These are phyloP conservation scores for Neurospora cerealis DNA, from an alignment of 495 filamentous ascomycete genomes.

Conservation along the genomic window DNA sequence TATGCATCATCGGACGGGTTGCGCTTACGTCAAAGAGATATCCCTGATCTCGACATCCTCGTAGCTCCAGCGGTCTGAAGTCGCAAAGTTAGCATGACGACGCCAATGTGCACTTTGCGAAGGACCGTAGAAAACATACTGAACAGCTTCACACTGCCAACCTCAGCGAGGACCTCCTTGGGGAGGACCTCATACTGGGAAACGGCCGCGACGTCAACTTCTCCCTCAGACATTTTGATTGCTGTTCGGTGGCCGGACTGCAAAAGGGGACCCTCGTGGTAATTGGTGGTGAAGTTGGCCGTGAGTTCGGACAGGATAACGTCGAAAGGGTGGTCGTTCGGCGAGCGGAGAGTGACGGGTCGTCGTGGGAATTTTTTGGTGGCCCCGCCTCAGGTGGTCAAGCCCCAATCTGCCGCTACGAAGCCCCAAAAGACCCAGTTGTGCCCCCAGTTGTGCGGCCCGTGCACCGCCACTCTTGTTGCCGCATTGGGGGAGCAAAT, in stretches of 20 bases:
- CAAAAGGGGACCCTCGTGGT: not conserved
- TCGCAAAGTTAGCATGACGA: slow-evolving; percentile 20
- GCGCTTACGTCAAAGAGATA: slow-evolving; percentile 95
- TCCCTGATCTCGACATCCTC: slow-evolving; percentile 99
- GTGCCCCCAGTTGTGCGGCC: not conserved
- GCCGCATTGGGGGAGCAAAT: slow-evolving; percentile 3
- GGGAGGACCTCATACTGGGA: slow-evolving; percentile 72
- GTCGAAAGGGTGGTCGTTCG: not conserved
- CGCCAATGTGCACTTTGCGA: slow-evolving; percentile 20
- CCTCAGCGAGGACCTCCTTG: slow-evolving; percentile 84
- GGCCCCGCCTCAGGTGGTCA: slow-evolving; percentile 22
- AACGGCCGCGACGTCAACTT: slow-evolving; percentile 81
- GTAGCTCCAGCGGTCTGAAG: slow-evolving; percentile 56
- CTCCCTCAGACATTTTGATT: slow-evolving; percentile 89
- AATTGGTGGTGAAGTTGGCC: slow-evolving; percentile 1
- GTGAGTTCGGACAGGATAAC: not conserved
- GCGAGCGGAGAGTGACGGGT: not conserved
- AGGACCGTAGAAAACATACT: slow-evolving; percentile 32
- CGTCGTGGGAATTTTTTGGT: slow-evolving; percentile 25
- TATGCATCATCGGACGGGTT: slow-evolving; percentile 1
- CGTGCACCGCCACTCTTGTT: not conserved
- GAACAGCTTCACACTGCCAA: slow-evolving; percentile 96
- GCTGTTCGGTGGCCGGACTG: slow-evolving; percentile 5
- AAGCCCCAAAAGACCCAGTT: slow-evolving; percentile 20
- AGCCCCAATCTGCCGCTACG: slow-evolving; percentile 4